Base-by-base conservation (phyloP, 2,329 filamentous ascomycete species). In the Fusarium sp. region DNA sequence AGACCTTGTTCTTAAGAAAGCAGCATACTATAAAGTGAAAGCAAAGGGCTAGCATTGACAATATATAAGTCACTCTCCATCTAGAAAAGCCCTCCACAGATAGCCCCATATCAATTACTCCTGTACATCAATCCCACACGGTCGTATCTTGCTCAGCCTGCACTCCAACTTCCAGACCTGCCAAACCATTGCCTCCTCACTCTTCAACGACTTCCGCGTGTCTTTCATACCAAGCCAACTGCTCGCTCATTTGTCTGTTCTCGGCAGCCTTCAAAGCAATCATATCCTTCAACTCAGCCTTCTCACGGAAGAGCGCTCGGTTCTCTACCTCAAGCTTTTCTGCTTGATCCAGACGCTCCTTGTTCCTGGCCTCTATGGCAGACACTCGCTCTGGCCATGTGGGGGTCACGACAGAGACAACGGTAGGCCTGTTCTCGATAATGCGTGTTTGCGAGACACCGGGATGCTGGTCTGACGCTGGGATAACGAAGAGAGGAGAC, bases 401-500 rank as follows among this genome's bases (percentile, higher is more conserved):
- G 5, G 77, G 77, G 20, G 76, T 73, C 34, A 74, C 73, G 8
- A 79, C 69, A 4, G 78, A 77, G 8, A 80, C 75, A 0, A 80
- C 73, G 3, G 76, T 85, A 12, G 86, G 86, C 20, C 78, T 78
- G 22, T 71, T 71, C 75, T 88, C 86, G 25, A 85, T 78, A 57
- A 80, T 75, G n/a, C 79, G 77, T 2, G 85, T 88, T 30, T 82
- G 77, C 61, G 77, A 75, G 9, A 82, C 80, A 22, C 77, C 81
- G 0, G 86, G 84, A 58, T 88, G 85, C 24, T 81, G 76, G 15
- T 81, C 79, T 61, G 83, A 82, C 5, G 83, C 86, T 1, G 87
- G 87, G 29, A 88, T 78, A 10, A 89, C 77, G 72, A 88, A 89
- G 62, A 89, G 78, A 50, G 86, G 85, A 4, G 81, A 80, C 38